Conservation (phyloP, 2,329 filamentous ascomycete genomes). For the Claviceps purpurea region DNA sequence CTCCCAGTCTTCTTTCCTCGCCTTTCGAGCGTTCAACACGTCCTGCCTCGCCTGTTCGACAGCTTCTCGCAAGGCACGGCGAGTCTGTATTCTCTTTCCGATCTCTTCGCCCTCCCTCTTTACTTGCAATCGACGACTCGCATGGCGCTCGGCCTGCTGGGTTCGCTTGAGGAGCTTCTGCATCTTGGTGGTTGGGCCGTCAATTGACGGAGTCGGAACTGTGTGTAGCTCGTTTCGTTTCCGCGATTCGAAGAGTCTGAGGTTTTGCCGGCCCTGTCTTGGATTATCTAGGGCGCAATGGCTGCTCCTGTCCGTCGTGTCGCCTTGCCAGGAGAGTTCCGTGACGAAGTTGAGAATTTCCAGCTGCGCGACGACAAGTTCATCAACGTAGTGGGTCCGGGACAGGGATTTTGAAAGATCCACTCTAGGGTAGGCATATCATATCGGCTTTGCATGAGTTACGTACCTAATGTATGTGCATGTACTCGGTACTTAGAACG, state of each 20-base stretch:
- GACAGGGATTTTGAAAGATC: neutral
- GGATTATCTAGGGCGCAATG: neutral
- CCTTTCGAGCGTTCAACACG: conserved; percentile 28
- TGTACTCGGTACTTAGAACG: too few species aligned
- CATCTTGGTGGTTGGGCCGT: conserved; percentile 31
- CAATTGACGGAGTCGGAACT: neutral
- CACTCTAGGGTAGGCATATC: neutral
- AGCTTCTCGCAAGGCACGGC: conserved; percentile 18
- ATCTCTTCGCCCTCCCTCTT: conserved; percentile 18
- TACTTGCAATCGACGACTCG: conserved; percentile 32
- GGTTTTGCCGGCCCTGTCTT: neutral
- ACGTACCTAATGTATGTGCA: too few species aligned
- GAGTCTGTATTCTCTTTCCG: conserved; percentile 17
- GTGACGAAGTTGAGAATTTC: too few species aligned
- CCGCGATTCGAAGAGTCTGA: neutral
- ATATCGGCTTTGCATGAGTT: too few species aligned
- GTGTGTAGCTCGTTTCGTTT: neutral
- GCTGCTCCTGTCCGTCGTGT: neutral
- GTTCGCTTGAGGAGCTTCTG: conserved; percentile 58
- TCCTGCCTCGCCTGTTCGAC: conserved; percentile 21
- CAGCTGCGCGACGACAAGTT: too few species aligned
- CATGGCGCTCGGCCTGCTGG: conserved; percentile 52
- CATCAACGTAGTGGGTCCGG: neutral
- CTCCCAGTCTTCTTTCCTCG: conserved; percentile 63
- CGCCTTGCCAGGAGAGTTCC: neutral